phyloP scores from a whole-genome alignment of 331 rosid species.

The Telfairia occidentalis region DNA sequence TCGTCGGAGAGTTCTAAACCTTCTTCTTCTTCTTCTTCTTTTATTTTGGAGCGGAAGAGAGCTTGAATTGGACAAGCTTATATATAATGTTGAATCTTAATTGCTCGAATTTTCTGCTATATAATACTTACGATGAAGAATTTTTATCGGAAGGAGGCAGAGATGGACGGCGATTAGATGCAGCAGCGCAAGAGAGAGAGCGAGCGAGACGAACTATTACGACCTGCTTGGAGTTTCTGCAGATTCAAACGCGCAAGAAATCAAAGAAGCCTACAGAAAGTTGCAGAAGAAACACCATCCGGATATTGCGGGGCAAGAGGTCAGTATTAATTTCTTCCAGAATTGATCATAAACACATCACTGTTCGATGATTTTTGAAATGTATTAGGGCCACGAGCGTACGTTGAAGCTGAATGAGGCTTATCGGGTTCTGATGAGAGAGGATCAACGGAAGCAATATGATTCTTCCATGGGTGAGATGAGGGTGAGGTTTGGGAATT shows the following conservation, averaged over 20 bases:
- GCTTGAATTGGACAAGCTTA: neutral
- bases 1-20: neutral
- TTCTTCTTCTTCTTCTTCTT: neutral
- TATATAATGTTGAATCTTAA: neutral
- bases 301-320: constrained; percentile 71
- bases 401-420: constrained; percentile 59
- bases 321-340: neutral
- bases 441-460: constrained; percentile 44
- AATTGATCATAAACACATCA: neutral
- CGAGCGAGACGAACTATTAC: constrained; percentile 32
- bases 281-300: constrained; percentile 73
- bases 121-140: neutral
- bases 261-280: constrained; percentile 62
- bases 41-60: neutral
- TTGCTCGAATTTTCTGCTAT: neutral
- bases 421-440: constrained; percentile 53
- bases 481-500: constrained; percentile 27
- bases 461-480: constrained; percentile 43
- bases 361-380: neutral
- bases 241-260: constrained; percentile 36
- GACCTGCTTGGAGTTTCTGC: constrained; percentile 60
- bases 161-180: constrained; percentile 30
- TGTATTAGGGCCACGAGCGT: constrained; percentile 53
- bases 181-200: constrained; percentile 26
- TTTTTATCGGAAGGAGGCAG: constrained; percentile 29